Base-by-base conservation (phyloP, 2,329 filamentous ascomycete species). In the Claviceps sp. region DNA sequence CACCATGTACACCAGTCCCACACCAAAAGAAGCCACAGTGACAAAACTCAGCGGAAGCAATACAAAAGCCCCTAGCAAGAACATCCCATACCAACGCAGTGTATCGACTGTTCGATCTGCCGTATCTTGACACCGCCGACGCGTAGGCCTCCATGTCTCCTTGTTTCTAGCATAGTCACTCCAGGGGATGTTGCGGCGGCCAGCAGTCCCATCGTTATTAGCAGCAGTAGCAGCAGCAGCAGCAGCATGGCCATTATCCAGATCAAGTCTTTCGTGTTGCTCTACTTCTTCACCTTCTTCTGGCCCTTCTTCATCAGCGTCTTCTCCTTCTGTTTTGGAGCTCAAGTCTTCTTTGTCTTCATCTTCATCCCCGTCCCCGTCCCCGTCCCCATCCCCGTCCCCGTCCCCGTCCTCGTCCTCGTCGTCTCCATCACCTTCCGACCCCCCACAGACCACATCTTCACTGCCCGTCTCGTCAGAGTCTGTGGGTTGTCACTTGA, bases 401-500 rank as follows among this genome's bases (percentile, higher is more conserved):
- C 62, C 60, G 36, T 61, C 57, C 36, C 57, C 56, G 26, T 61
- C 60, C 22, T 61, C 56, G 38, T 57, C 56, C 44, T 62, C 60
- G 29, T 60, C 57, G 29, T 57, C 55, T 34, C 9, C 29, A 44
- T 61, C 58, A 7, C 61, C 57, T 34, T 62, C 60, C 26, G 60
- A 56, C 37, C 56, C 56, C 38, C 60, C 60, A 17, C 61, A 55
- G 26, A 56, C 55, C 38, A 65, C 61, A 49, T 65, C 62, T 51
- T 62, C 63, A 53, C 64, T 61, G 48, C 66, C 63, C 54, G 68
- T 59, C 49, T 66, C 61, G 47, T 63, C 59, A 54, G 63, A 60
- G 45, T 64, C 60, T 52, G 66, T 70, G 67, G 70, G 56, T 71
- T 71, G 74, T 76, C 74, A 77, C 62, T 69, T 70, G 62, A 71